Base-by-base conservation (phyloP, 257 asterid species). In the Lycium barbarum region DNA sequence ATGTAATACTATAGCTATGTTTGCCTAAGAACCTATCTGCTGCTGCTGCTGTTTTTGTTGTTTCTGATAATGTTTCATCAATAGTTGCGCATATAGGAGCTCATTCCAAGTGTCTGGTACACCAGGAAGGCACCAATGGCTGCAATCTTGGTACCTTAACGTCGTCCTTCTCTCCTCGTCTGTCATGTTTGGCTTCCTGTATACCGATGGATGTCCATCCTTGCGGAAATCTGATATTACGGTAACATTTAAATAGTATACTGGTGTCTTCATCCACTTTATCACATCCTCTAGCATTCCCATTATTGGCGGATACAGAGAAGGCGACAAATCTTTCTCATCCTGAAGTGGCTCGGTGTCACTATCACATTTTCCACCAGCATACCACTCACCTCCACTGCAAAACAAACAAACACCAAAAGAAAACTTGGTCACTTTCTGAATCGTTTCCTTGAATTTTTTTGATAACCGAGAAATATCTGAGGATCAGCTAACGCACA, bases 71-170 rank as follows among this genome's bases (percentile, higher is more conserved):
- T 76, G 47, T 76, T 76, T 82, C 88, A 90, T 89, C 86, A 95
- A 87, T 13, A 95, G 91, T 6, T 94, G 90, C n/a, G 84, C 96
- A 7, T 93, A 95, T 5, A 95, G 92, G 85, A 95, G 83, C 90
- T 95, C 93, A 18, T 95, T 95, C 99, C 99, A 95, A 9, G 95
- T 94, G 88, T 95, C 99, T 0, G 98, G 99, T 72, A 95, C 96
- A 6, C 98, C 99, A 0, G 99, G 99, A 88, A 95, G 86, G 88
- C 99, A 95, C 99, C 99, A 95, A 55, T 95, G 98, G 65, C 99
- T 95, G 89, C 99, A 95, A 85, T 95, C 99, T 86, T 95, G 97
- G 1, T 86, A 18, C 83, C 90, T 18, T 73, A 85, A 15, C n/a
- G 78, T 88, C 87, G 92, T 72, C 91, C 90, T 80, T 88, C 90